Conservation (phyloP, 73 alveolate species). For the Tetrahymena thermophila region DNA sequence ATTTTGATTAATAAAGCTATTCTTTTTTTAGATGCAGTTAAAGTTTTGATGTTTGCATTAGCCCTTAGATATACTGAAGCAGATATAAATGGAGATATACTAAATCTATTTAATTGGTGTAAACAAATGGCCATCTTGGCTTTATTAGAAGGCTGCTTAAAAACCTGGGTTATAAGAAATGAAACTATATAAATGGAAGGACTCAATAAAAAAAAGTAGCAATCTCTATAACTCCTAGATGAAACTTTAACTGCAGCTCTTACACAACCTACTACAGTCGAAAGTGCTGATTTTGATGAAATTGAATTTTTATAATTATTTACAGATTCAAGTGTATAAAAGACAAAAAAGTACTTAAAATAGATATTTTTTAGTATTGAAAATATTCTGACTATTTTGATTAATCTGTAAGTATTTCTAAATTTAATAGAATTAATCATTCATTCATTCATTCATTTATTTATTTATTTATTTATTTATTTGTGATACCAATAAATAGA, state of each 20-base stretch:
- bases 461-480: no score
- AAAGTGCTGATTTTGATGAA: neutral
- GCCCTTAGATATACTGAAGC: neutral
- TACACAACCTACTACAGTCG: neutral
- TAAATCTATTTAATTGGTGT: neutral
- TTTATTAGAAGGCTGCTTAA: neutral
- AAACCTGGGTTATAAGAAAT: neutral
- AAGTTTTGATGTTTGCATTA: neutral
- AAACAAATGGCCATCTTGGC: neutral
- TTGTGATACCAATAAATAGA: no score
- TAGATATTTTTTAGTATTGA: neutral
- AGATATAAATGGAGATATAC: neutral
- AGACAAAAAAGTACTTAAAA: neutral
- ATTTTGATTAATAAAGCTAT: neutral
- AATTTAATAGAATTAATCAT: neutral
- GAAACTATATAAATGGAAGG: neutral
- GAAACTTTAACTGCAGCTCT: neutral
- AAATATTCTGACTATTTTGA: neutral
- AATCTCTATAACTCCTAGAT: neutral
- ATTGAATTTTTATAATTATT: neutral
- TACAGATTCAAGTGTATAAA: neutral
- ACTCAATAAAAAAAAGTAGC: neutral
- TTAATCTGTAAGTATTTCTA: neutral
- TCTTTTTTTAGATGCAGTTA: neutral
- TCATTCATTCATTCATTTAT: neutral